These are phyloP conservation scores for Cryptococcus sp. DNA, from an alignment of 1,284 basidiomycete species.

Conservation along the genomic window DNA sequence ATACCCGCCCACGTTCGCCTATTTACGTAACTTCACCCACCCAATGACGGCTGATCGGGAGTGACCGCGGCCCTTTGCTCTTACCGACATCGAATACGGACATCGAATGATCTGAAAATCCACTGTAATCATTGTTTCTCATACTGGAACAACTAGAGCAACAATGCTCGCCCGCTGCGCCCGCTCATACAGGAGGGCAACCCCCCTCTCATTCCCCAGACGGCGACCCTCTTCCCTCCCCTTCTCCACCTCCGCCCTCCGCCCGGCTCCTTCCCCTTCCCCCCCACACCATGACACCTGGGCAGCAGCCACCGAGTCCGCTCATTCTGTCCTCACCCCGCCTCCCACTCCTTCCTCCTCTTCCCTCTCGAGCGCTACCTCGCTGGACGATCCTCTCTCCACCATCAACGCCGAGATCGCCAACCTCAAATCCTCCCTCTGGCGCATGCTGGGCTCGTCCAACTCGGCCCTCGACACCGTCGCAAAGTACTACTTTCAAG, in stretches of 20 bases:
- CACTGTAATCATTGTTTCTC: not conserved
- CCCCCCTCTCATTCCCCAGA: not conserved
- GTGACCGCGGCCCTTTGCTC: no score
- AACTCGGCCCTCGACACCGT: slow-evolving; percentile 83
- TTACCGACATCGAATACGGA: not conserved
- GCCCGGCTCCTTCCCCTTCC: slow-evolving; percentile 3
- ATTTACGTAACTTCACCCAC: no score
- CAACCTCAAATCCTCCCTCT: slow-evolving; percentile 69
- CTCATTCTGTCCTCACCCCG: slow-evolving; percentile 38
- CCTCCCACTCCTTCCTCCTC: slow-evolving; percentile 17
- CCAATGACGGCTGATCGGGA: no score
- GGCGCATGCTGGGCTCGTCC: slow-evolving; percentile 78
- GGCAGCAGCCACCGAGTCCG: slow-evolving; percentile 47
- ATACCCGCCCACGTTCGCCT: no score
- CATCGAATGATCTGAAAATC: not conserved
- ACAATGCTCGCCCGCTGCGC: not conserved
- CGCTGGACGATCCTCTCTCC: slow-evolving; percentile 35
- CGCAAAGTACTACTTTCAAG: slow-evolving; percentile 90
- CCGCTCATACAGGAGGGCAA: not conserved
- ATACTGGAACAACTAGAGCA: not conserved
- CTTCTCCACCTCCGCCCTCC: slow-evolving; percentile 5
- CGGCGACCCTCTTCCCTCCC: not conserved
- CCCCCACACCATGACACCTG: slow-evolving; percentile 26
- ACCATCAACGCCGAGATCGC: slow-evolving; percentile 68
- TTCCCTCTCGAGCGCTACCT: not conserved